These are phyloP conservation scores for Micractinium sp. DNA, from an alignment of 139 green algal species.

Conservation along the genomic window DNA sequence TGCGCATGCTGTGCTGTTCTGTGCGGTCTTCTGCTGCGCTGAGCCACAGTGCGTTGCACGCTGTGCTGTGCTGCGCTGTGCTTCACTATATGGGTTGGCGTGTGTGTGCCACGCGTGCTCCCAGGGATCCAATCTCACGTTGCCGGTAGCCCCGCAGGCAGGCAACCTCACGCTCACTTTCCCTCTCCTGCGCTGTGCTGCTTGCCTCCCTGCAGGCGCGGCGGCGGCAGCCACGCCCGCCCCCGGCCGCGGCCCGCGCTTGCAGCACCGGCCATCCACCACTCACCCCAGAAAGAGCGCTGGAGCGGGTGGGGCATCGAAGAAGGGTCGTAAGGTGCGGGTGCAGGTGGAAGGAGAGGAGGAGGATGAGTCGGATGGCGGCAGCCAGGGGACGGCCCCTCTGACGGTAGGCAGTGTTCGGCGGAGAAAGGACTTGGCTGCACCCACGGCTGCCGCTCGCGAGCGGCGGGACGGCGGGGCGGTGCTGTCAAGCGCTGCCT, in stretches of 20 bases:
- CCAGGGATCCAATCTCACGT: no score
- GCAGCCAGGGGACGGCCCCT: background rate
- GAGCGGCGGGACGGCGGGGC: background rate
- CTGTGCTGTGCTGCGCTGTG: no score
- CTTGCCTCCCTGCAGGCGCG: background rate
- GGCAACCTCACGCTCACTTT: background rate
- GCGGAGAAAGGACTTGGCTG: slow-evolving; percentile 2
- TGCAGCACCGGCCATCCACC: slow-evolving; percentile 9
- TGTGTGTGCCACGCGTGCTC: no score
- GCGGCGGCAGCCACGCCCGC: background rate
- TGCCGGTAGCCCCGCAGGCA: no score
- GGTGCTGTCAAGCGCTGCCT: background rate
- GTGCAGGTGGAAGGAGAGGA: background rate
- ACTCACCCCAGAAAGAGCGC: background rate
- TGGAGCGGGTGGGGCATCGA: background rate
- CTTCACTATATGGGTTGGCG: no score
- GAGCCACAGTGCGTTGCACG: no score
- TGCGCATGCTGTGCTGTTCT: no score
- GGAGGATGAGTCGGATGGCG: background rate
- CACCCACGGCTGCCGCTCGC: background rate
- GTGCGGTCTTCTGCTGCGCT: no score
- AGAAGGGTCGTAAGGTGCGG: background rate
- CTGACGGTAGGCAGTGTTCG: no score
- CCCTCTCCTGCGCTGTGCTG: background rate
- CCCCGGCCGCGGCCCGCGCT: background rate